These are phyloP conservation scores for Phaeosphaeriaceae sp. DNA, from an alignment of 2,329 filamentous ascomycete genomes.

Conservation along the genomic window DNA sequence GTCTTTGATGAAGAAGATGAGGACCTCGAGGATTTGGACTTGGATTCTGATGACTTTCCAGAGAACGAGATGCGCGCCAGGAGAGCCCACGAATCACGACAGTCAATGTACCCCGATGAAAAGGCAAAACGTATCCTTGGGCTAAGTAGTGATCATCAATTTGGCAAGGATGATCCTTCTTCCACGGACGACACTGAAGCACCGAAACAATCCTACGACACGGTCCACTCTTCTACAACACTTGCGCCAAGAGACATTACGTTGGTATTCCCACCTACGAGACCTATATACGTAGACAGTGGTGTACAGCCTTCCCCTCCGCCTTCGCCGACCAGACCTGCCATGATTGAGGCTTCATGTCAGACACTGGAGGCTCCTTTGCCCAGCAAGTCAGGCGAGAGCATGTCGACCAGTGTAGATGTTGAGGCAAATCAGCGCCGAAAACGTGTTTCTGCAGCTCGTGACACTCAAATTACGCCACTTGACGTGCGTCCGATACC, in stretches of 20 bases:
- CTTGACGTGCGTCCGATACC: slow-evolving; percentile 21
- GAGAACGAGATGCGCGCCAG: slow-evolving; percentile 51
- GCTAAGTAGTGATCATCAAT: slow-evolving; percentile 39
- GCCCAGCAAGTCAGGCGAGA: slow-evolving; percentile 32
- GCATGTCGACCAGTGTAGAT: slow-evolving; percentile 45
- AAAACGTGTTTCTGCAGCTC: slow-evolving; percentile 65
- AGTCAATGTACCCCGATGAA: slow-evolving; percentile 50
- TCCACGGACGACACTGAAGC: slow-evolving; percentile 31
- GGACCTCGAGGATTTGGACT: slow-evolving; percentile 59
- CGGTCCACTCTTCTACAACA: slow-evolving; percentile 28
- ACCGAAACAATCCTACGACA: slow-evolving; percentile 30
- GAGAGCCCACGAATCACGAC: slow-evolving; percentile 50
- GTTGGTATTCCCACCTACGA: slow-evolving; percentile 43
- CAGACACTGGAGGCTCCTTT: slow-evolving; percentile 28
- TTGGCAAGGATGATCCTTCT: slow-evolving; percentile 30
- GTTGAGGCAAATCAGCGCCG: slow-evolving; percentile 77
- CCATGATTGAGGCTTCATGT: slow-evolving; percentile 28
- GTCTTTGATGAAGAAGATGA: slow-evolving; percentile 82
- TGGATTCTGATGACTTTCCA: slow-evolving; percentile 69
- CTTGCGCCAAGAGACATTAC: slow-evolving; percentile 35
- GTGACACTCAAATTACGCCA: slow-evolving; percentile 15
- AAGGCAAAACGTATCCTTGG: slow-evolving; percentile 57
- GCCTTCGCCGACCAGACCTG: slow-evolving; percentile 67
- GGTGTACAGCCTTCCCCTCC: slow-evolving; percentile 85
- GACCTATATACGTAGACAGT: slow-evolving; percentile 70